Conservation (phyloP, 2,329 filamentous ascomycete species). For the Cryphonectria radicalis region DNA sequence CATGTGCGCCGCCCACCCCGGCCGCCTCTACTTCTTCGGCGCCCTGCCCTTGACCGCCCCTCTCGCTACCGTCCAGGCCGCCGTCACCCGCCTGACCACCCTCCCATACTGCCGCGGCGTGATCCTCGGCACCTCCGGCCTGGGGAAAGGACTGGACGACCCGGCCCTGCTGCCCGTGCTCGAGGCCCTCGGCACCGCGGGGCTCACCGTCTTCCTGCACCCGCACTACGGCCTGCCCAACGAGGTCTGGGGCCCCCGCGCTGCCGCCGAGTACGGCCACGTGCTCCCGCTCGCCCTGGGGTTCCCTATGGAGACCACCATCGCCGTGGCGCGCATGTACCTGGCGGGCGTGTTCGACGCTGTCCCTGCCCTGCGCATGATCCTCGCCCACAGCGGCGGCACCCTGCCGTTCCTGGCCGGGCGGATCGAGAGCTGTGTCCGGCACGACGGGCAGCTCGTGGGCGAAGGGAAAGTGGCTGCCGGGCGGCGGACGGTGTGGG, state of each 20-base stretch:
- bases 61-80: constrained; percentile 61
- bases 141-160: constrained; percentile 83
- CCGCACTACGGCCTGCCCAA: constrained; percentile 88
- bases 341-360: constrained; percentile 84
- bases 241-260: constrained; percentile 76
- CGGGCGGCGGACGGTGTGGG: constrained; percentile 56
- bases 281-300: constrained; percentile 84
- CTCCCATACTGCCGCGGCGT: constrained; percentile 79
- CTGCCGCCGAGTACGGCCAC: constrained; percentile 75
- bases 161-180: constrained; percentile 73
- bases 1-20: constrained; percentile 69
- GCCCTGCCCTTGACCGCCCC: constrained; percentile 77
- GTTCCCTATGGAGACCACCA: constrained; percentile 91
- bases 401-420: constrained; percentile 89
- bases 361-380: constrained; percentile 69
- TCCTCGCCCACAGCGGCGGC: constrained; percentile 87
- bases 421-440: constrained; percentile 83
- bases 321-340: constrained; percentile 85
- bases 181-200: constrained; percentile 65
- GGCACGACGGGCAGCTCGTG: constrained; percentile 78
- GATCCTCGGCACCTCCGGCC: constrained; percentile 82
- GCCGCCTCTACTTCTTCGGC: constrained; percentile 80
- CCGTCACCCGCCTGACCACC: constrained; percentile 64
- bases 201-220: constrained; percentile 79
- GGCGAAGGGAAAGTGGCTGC: constrained; percentile 60